Base-by-base conservation (phyloP, 768 basidiomycete genomes). In the Naganishia vishniacii region DNA sequence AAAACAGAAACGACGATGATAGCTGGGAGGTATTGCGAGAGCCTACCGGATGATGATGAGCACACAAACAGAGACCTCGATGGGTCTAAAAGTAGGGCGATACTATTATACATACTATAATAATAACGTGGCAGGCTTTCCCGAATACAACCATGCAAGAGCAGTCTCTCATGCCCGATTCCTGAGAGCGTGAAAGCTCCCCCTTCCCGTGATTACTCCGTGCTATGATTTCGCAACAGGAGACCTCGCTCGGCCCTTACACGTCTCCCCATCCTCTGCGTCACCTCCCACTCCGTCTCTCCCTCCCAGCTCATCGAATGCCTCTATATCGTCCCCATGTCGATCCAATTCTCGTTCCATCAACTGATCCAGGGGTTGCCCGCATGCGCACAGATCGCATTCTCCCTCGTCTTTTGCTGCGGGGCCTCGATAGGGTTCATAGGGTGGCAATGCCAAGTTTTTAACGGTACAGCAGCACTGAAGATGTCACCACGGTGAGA, bases 351-450 rank as follows among this genome's bases (percentile, higher is more conserved):
- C 65, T 20, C 65, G 59, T 56, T 67, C 61, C 20, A 61, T 51
- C 26, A 67, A 42, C 47, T 63, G 40, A 47, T 45, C 45, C 28
- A 67, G 46, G 12, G 61, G 65, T 25, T 67, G 49, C n/a, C 61
- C 65, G 25, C 65, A 67, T 7, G 65, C 65, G 47, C 65, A 67
- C 37, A 41, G 45, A 40, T 67, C 65, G 44, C 59, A 66, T n/a
- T 58, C 40, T 1, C 31, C 44, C 29, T 67, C 65, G 34, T 61
- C 45, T 32, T 41, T 59, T 28, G 46, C 34, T 20, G 48, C 44
- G 23, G 37, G 53, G 5, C 32, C 34, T 23, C 32, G 18, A 28
- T 61, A 56, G 15, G 62, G 59, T 23, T 56, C 49, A 41, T 67
- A 67, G 26, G 65, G 42, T 11, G 65, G 65, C 16, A 67, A 29